Evolutionary conservation across 208 protist genomes (phyloP), one percentile per base, ranked within the genome.

Genomic region (Trichomonas tenax): DNA sequence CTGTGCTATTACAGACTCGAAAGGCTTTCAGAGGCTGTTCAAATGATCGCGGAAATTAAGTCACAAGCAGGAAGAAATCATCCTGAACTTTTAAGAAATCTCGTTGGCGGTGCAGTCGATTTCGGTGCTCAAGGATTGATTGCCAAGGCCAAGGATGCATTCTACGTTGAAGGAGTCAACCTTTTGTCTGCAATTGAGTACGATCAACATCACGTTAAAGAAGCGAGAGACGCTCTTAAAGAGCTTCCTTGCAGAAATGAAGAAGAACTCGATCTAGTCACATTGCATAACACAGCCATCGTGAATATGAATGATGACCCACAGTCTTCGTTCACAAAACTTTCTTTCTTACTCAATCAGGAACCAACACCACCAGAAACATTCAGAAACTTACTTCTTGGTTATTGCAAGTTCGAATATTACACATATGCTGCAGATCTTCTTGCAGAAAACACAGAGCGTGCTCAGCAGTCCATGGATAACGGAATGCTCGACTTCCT

Each of bases 371-470:
- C 98, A 14, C 97, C 98, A 31, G 98, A 99, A 97, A 99, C 98
- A 23, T 99, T 99, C 97, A 98, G 98, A 96, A 99, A 99, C 97
- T 90, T 99, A n/a, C n/a, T n/a, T n/a, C n/a, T n/a, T n/a, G n/a
- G n/a, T n/a, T n/a, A n/a, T n/a, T n/a, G n/a, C n/a, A 99, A 99
- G 97, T 98, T 99, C 96, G 97, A 98, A 96, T 98, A 99, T 97
- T 99, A 98, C 97, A 98, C 99, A 96, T 97, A 99, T n/a, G 98
- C 98, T 2, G 98, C 98, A 0, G 98, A 99, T 96, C 98, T 99
- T 63, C 97, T 99, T 9, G 98, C 98, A 15, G 98, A 99, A 96
- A 99, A 99, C 96, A 97, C 97, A 26, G 98, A 99, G 97, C 98
- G 99, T 31, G 98, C 98, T 15, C 98, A 98, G 97, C 97, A 98